phyloP scores from a whole-genome alignment of 345 rosid species.

The Ailanthus altissimus region DNA sequence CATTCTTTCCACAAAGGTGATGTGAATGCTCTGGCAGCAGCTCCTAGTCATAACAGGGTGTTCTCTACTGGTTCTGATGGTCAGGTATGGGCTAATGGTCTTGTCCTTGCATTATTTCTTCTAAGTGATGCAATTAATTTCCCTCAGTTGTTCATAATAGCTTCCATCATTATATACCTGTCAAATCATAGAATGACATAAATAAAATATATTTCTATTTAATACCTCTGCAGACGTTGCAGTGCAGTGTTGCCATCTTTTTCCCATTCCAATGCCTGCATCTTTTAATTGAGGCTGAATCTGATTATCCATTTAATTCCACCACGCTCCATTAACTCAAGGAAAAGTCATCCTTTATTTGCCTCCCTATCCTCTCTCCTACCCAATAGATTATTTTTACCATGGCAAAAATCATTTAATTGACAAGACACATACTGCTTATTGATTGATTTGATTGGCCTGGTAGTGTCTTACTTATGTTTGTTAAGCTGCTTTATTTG shows the following conservation, averaged over 20 bases:
- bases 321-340: not conserved
- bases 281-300: not conserved
- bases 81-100: slow-evolving; percentile 48
- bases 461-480: slow-evolving; percentile 7
- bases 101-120: not conserved
- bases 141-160: not conserved
- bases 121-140: not conserved
- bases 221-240: not conserved
- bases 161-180: not conserved
- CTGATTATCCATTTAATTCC: not conserved
- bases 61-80: slow-evolving; percentile 97
- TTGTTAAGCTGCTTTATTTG: slow-evolving; percentile 18
- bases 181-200: not conserved
- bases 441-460: not conserved
- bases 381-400: not conserved
- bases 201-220: not conserved
- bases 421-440: not conserved
- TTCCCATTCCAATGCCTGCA: not conserved
- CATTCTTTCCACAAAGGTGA: slow-evolving; percentile 88
- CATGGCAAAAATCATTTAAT: not conserved
- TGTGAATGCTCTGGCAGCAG: slow-evolving; percentile 76
- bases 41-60: slow-evolving; percentile 85
- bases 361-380: not conserved
- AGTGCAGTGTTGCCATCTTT: not conserved
- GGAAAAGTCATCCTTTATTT: slow-evolving; percentile 1